phyloP scores from a whole-genome alignment of 208 protist species.

The Acanthamoeba sp. region DNA sequence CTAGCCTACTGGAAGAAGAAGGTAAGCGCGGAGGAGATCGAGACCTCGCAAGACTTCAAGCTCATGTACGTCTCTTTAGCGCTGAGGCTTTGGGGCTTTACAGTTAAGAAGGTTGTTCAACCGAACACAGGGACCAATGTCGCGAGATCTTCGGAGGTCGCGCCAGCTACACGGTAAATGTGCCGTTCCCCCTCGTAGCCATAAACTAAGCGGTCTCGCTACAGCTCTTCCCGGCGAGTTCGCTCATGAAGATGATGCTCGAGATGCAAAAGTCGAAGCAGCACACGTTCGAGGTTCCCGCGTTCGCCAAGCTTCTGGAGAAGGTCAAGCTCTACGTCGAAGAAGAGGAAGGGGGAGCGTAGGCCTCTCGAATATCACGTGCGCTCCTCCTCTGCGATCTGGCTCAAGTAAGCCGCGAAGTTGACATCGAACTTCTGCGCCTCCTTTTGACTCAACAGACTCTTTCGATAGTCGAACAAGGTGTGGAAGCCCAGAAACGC shows the following conservation, averaged over 20 bases:
- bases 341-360: neutral
- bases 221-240: constrained; percentile 35
- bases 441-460: constrained; percentile 42
- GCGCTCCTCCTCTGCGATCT: neutral
- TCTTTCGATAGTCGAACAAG: constrained; percentile 31
- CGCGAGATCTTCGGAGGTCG: constrained; percentile 49
- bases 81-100: no score
- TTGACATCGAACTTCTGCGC: constrained; percentile 22
- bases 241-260: constrained; percentile 22
- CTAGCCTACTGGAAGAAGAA: constrained; percentile 61
- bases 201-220: neutral
- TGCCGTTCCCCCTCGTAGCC: neutral
- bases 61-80: constrained; percentile 35
- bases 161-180: neutral
- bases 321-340: constrained; percentile 7
- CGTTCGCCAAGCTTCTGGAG: neutral
- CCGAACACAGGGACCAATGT: constrained; percentile 31
- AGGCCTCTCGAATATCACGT: neutral
- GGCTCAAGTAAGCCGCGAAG: neutral
- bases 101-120: neutral
- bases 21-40: neutral
- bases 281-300: constrained; percentile 8
- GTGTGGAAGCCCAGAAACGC: constrained; percentile 35
- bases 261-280: constrained; percentile 43
- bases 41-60: constrained; percentile 32